Percentiles rank a stretch among this genome's conserved stretches.
phyloP scores from a whole-genome alignment of 139 green algal genomes.

The Closterium sp. region DNA sequence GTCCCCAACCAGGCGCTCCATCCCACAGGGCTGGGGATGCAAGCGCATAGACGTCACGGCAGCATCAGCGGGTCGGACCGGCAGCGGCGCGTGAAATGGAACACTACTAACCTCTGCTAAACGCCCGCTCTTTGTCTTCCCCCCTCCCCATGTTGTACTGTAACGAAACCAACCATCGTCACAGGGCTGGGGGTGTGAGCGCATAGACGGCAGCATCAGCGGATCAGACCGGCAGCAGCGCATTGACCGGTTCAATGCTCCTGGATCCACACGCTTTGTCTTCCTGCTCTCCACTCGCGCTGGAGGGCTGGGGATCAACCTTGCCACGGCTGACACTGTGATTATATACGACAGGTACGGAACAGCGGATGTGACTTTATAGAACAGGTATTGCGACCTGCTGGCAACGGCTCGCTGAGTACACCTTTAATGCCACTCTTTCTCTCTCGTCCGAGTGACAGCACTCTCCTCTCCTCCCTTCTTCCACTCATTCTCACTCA shows the following conservation, averaged over 20 bases:
- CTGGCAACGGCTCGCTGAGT: constrained; percentile 42
- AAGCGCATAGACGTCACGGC: constrained; percentile 58
- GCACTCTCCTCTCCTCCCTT: too few species aligned
- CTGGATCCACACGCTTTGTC: constrained; percentile 29
- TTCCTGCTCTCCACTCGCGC: constrained; percentile 56
- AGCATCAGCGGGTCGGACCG: constrained; percentile 49
- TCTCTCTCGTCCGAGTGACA: too few species aligned
- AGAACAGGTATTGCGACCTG: constrained; percentile 12
- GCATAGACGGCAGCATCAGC: constrained; percentile 56
- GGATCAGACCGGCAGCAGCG: constrained; percentile 49
- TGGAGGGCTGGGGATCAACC: constrained; percentile 62
- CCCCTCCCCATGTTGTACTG: too few species aligned
- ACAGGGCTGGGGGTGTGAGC: constrained; percentile 42
- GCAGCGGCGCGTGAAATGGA: constrained; percentile 47
- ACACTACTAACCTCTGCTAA: too few species aligned
- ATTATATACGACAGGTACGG: constrained; percentile 54
- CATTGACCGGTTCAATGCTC: constrained; percentile 58
- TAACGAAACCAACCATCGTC: too few species aligned
- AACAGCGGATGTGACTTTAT: background rate
- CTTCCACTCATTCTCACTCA: background rate
- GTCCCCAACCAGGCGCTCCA: background rate
- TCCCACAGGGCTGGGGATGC: constrained; percentile 29
- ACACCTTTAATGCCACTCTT: too few species aligned
- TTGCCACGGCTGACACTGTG: constrained; percentile 62
- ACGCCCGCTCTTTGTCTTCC: too few species aligned